phyloP scores from a whole-genome alignment of 2,329 filamentous ascomycete species.

The Fusarium euwallaceae region DNA sequence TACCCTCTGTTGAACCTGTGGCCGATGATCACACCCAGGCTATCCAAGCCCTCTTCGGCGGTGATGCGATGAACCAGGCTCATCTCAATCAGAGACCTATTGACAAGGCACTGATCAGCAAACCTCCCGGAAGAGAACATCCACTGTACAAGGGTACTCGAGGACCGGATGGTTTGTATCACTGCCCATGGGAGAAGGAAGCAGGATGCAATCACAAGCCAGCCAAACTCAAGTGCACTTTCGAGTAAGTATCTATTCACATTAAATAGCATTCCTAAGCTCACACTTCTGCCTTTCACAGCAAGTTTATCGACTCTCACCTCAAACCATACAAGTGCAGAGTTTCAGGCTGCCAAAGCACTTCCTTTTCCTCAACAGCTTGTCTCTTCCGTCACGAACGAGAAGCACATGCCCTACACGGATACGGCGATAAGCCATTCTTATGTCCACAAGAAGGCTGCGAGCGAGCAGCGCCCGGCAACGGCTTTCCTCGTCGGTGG shows the following conservation, averaged over 20 bases:
- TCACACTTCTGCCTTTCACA: constrained; percentile 52
- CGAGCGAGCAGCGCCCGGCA: constrained; percentile 82
- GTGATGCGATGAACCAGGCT: not conserved
- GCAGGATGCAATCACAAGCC: constrained; percentile 84
- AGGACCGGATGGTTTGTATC: constrained; percentile 80
- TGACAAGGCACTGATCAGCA: not conserved
- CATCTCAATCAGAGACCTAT: not conserved
- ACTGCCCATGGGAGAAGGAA: constrained; percentile 86
- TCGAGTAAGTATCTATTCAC: constrained; percentile 77
- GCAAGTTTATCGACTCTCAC: constrained; percentile 97
- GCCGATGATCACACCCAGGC: not conserved
- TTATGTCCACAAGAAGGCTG: constrained; percentile 89
- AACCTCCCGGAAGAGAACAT: not conserved
- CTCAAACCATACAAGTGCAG: constrained; percentile 96
- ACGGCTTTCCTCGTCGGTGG: constrained; percentile 94
- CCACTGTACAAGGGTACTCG: not conserved
- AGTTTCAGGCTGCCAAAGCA: constrained; percentile 81
- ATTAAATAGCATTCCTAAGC: constrained; percentile 27
- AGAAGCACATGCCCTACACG: constrained; percentile 94
- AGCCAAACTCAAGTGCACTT: constrained; percentile 97
- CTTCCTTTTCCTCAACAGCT: constrained; percentile 93
- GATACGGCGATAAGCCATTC: constrained; percentile 91
- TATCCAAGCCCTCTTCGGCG: not conserved
- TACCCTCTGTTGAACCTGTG: not conserved
- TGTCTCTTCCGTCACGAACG: constrained; percentile 94